phyloP scores from a whole-genome alignment of 2,329 filamentous ascomycete genomes.

The Pseudogymnoascus sp. region DNA sequence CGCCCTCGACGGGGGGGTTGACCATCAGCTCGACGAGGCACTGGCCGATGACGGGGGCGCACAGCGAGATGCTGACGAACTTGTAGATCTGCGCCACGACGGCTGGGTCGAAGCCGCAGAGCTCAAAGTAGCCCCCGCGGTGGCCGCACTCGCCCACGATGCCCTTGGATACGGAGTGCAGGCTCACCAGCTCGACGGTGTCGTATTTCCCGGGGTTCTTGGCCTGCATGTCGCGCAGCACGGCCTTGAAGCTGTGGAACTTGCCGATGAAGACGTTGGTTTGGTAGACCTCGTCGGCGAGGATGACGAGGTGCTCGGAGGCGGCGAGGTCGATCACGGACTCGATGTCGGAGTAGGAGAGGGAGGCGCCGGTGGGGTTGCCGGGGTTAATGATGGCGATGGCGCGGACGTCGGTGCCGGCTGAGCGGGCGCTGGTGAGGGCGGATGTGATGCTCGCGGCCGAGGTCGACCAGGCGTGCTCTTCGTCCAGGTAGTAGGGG shows the following conservation, averaged over 20 bases:
- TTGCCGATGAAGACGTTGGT: conserved; percentile 94
- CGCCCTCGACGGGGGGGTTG: conserved; percentile 78
- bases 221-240: conserved; percentile 72
- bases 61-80: conserved; percentile 94
- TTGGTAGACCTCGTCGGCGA: conserved; percentile 98
- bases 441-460: conserved; percentile 66
- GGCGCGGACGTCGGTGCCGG: conserved; percentile 79
- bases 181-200: conserved; percentile 75
- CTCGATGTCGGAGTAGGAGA: conserved; percentile 70
- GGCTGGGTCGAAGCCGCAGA: conserved; percentile 75
- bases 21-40: conserved; percentile 97
- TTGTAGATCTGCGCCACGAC: conserved; percentile 97
- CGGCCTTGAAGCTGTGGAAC: conserved; percentile 93
- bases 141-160: conserved; percentile 99
- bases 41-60: conserved; percentile 89
- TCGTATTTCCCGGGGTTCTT: conserved; percentile 69
- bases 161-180: conserved; percentile 93
- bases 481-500: conserved; percentile 88
- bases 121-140: conserved; percentile 94
- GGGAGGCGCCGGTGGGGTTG: conserved; percentile 87
- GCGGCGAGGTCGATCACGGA: conserved; percentile 80
- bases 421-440: conserved; percentile 62
- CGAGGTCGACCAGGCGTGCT: conserved; percentile 79
- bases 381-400: conserved; percentile 98
- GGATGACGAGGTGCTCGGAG: conserved; percentile 75